Percentiles rank a stretch among this genome's conserved stretches.
Evolutionary conservation across 805 yeast genomes (phyloP).

Genomic region (Spathaspora boniae): DNA sequence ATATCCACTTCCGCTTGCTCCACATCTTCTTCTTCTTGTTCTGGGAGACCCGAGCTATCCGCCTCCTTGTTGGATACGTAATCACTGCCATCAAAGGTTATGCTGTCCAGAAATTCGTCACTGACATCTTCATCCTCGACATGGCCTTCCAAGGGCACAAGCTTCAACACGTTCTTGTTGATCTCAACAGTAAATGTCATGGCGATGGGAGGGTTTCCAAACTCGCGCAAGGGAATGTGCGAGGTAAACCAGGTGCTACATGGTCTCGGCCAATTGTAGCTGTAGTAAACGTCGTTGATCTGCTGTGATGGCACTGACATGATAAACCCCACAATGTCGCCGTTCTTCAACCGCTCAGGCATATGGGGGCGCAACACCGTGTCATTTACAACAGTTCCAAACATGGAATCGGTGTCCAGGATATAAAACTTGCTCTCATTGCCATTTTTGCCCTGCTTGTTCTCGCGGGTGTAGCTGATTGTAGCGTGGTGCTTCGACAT

Average conservation of each 20-base stretch:
- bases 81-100: too few relatives aligned
- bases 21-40: not conserved
- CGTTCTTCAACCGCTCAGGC: constrained; percentile 15
- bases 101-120: too few relatives aligned
- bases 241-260: not conserved
- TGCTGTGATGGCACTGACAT: constrained; percentile 26
- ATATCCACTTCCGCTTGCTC: too few relatives aligned
- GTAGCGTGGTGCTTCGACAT: constrained; percentile 38
- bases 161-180: constrained; percentile 11
- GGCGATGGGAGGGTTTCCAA: constrained; percentile 19
- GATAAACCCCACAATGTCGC: constrained; percentile 34
- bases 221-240: constrained; percentile 19
- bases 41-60: too few relatives aligned
- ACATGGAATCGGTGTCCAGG: constrained; percentile 32
- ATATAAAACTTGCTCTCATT: constrained; percentile 18
- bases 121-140: constrained; percentile 1
- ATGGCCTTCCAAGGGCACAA: constrained; percentile 10
- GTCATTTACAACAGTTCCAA: constrained; percentile 33
- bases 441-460: constrained; percentile 6
- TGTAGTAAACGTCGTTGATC: constrained; percentile 14
- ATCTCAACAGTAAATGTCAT: constrained; percentile 17
- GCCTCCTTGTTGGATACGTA: too few relatives aligned
- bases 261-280: constrained; percentile 10
- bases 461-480: constrained; percentile 9
- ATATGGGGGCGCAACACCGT: constrained; percentile 19